Percentiles rank a stretch among this genome's conserved stretches.
These are phyloP conservation scores for Sordaria brevicollis DNA, from an alignment of 495 filamentous ascomycete genomes.

Conservation along the genomic window DNA sequence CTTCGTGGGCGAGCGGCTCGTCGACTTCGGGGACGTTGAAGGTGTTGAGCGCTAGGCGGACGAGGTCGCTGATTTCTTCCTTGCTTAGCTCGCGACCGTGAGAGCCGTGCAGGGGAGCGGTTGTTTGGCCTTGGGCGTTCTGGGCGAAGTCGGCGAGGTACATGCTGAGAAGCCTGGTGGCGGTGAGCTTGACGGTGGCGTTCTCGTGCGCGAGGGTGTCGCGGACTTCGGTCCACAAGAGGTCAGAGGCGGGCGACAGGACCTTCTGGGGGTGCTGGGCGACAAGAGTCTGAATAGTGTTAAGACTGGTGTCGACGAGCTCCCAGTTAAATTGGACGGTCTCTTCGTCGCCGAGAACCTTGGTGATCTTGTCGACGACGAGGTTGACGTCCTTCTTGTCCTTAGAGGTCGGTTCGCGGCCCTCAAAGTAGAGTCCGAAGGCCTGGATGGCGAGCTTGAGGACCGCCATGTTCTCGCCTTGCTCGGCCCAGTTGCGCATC, in stretches of 20 bases:
- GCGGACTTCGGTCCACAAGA: conserved; percentile 57
- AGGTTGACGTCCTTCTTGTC: conserved; percentile 52
- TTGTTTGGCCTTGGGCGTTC: conserved; percentile 34
- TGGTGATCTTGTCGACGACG: conserved; percentile 30
- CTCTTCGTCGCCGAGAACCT: conserved; percentile 39
- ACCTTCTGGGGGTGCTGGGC: conserved; percentile 51
- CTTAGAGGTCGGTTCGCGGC: conserved; percentile 39
- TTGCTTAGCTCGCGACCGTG: conserved; percentile 57
- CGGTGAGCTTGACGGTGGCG: conserved; percentile 63
- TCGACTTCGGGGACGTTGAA: conserved; percentile 53
- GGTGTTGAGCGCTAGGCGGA: conserved; percentile 51
- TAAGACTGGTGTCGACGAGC: conserved; percentile 64
- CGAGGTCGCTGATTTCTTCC: conserved; percentile 55
- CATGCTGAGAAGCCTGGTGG: conserved; percentile 60
- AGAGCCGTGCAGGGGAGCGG: conserved; percentile 60
- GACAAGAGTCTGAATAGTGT: conserved; percentile 56
- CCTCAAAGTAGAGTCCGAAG: conserved; percentile 75
- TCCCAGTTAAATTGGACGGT: conserved; percentile 54
- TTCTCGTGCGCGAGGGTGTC: conserved; percentile 63
- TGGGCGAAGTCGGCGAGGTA: conserved; percentile 73
- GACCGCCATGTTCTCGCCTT: conserved; percentile 58
- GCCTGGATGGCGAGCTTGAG: conserved; percentile 64
- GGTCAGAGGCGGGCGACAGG: conserved; percentile 43
- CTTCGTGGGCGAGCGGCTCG: conserved; percentile 60
- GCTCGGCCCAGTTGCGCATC: conserved; percentile 65